A percentile compares a stretch with the other conserved stretches of the same genome.
phyloP scores from a whole-genome alignment of 345 rosid genomes.

The Melastoma malabathricum region DNA sequence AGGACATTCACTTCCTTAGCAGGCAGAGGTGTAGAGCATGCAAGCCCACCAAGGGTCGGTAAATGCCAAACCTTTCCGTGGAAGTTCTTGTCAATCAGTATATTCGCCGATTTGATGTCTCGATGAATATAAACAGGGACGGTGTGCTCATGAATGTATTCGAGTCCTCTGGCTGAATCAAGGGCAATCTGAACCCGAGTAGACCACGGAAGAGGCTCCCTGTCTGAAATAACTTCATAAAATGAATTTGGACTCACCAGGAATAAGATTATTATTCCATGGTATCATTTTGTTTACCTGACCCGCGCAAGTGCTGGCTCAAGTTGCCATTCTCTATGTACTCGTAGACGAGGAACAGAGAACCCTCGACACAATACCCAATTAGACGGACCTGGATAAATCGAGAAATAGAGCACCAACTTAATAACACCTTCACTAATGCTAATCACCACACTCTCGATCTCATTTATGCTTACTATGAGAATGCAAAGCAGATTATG shows the following conservation, averaged over 20 bases:
- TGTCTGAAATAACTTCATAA: conserved; percentile 28
- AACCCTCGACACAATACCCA: conserved; percentile 90
- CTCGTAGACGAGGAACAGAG: conserved; percentile 82
- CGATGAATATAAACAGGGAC: conserved; percentile 97
- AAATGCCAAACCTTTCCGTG: conserved; percentile 50
- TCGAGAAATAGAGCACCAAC: background rate
- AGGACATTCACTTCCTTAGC: conserved; percentile 5
- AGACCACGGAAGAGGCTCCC: conserved; percentile 71
- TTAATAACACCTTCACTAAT: background rate
- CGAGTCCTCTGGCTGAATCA: conserved; percentile 98
- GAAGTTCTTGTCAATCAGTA: conserved; percentile 75
- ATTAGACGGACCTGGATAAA: conserved; percentile 68
- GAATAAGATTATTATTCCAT: background rate
- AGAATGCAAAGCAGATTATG: too few relatives aligned
- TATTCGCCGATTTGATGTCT: conserved; percentile 91
- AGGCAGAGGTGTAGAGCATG: conserved; percentile 4
- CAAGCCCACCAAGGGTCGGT: conserved; percentile 2
- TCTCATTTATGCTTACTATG: too few relatives aligned
- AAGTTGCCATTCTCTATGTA: conserved; percentile 88
- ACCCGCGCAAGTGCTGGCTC: conserved; percentile 79
- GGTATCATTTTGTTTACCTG: conserved; percentile 25
- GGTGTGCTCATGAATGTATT: conserved; percentile 93
- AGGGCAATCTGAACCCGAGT: conserved; percentile 87
- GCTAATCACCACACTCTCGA: too few relatives aligned
- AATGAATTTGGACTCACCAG: background rate